Percentiles rank a stretch among this genome's conserved stretches.
Evolutionary conservation across 331 rosid genomes (phyloP).

Genomic region (Quercus lobata): DNA sequence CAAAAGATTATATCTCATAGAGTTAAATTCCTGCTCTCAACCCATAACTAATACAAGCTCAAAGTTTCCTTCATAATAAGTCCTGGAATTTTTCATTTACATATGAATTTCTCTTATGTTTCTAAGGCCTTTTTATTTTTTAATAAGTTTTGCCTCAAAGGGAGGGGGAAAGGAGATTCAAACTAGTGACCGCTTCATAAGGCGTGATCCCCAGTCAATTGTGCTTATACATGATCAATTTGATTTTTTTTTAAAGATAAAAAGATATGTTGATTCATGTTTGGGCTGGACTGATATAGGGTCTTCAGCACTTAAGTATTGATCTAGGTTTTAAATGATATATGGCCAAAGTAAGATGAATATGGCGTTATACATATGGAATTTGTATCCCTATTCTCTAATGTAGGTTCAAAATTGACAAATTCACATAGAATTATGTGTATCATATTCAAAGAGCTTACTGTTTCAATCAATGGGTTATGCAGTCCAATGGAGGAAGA

Average conservation of each 20-base stretch:
- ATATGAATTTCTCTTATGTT: not conserved
- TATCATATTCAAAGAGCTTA: slow-evolving; percentile 1
- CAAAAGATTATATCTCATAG: too few relatives aligned
- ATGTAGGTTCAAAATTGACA: not conserved
- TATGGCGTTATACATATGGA: not conserved
- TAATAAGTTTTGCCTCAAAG: too few relatives aligned
- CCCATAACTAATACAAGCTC: too few relatives aligned
- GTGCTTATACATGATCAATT: too few relatives aligned
- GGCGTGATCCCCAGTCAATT: too few relatives aligned
- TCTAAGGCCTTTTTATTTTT: not conserved
- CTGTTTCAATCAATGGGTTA: slow-evolving; percentile 16
- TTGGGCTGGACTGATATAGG: not conserved
- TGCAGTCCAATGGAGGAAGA: slow-evolving; percentile 31
- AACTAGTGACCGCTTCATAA: too few relatives aligned
- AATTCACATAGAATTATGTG: not conserved
- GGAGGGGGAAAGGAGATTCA: too few relatives aligned
- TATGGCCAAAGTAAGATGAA: not conserved
- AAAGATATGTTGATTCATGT: not conserved
- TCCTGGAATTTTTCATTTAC: not conserved
- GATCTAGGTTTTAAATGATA: slow-evolving; percentile 7
- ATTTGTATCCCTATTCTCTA: not conserved
- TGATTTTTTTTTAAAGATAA: not conserved
- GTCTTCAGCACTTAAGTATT: slow-evolving; percentile 6
- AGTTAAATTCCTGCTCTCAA: too few relatives aligned
- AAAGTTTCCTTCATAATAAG: too few relatives aligned